Evolutionary conservation across 495 filamentous ascomycete genomes (phyloP).

Genomic region (Hypoxylon lienhwacheense): DNA sequence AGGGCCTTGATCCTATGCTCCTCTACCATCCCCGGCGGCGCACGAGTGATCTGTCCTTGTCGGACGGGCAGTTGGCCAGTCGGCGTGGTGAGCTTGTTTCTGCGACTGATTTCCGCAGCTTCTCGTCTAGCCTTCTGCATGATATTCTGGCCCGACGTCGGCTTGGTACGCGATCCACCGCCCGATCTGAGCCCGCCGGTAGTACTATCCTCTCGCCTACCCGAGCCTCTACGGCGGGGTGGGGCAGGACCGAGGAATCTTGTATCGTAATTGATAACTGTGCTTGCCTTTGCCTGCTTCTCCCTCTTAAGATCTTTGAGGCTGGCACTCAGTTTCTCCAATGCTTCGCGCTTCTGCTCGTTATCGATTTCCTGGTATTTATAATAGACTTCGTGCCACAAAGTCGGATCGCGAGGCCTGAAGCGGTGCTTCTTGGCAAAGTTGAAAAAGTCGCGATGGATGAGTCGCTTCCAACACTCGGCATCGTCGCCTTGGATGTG

Average conservation of each 20-base stretch:
- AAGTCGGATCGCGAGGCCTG: conserved; percentile 37
- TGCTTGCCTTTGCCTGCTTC: conserved; percentile 34
- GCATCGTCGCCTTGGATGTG: conserved; percentile 40
- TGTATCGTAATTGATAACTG: conserved; percentile 34
- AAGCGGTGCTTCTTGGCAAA: conserved; percentile 30
- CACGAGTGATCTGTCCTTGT: conserved; percentile 39
- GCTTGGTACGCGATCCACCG: conserved; percentile 38
- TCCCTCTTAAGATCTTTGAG: conserved; percentile 38
- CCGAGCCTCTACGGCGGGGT: conserved; percentile 8
- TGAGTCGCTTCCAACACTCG: conserved; percentile 46
- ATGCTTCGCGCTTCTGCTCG: conserved; percentile 53
- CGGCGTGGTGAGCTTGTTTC: conserved; percentile 33
- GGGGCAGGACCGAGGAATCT: conserved; percentile 27
- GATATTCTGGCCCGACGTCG: conserved; percentile 24
- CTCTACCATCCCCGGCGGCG: conserved; percentile 43
- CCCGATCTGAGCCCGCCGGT: conserved; percentile 22
- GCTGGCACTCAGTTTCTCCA: conserved; percentile 41
- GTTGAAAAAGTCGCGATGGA: conserved; percentile 38
- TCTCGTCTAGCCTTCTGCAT: conserved; percentile 37
- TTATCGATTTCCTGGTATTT: conserved; percentile 46
- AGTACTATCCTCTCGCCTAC: not conserved
- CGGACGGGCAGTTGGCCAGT: conserved; percentile 27
- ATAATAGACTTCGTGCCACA: conserved; percentile 44
- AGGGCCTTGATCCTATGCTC: conserved; percentile 39
- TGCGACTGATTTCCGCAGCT: conserved; percentile 31